Base-by-base conservation (phyloP, 202 grass and related monocot genomes). In the Brachypodium distachyon region DNA sequence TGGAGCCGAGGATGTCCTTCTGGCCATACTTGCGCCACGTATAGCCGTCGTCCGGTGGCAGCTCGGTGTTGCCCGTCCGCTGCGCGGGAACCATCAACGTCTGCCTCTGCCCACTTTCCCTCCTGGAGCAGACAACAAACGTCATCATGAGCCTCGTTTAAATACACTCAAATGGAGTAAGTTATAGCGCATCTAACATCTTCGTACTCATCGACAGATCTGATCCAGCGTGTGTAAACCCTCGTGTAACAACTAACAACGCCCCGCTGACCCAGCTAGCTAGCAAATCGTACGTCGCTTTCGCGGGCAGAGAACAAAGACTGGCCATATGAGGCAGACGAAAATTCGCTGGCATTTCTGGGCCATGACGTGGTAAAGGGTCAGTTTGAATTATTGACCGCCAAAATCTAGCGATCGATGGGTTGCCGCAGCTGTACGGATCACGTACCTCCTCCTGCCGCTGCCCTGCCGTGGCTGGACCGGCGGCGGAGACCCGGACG, bases 11-110 rank as follows among this genome's bases (percentile, higher is more conserved):
- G 55, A 96, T 99, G 31, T 83, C 79, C 70, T 99, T 99, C 61
- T 96, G 92, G 17, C 96, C 96, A 28, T 99, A 99, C 79, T 99
- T 99, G 21, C 92, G 79, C 96, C 96, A 99, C 1, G 90, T 93
- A 85, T 99, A 99, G 4, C 92, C 92, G 3, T 99, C 96, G 61
- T 99, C 89, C 0, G 96, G 96, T 2, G 96, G 92, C 14, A 67
- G 61, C 74, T 93, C 96, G 4, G 36, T 87, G 85, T 93, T 90
- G 32, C 92, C 92, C 1, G 87, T 85, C 54, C 74, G 59, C 28
- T 81, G 63, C 7, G 63, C 92, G 4, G 85, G 81, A 12, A 91
- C 87, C 83, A 60, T 79, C 25, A 60, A 2, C 23, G 64, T 87
- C 42, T 28, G 4, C 85, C 52, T 82, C 21, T 82, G 80, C 1